phyloP scores from a whole-genome alignment of 139 green algal genomes.

The Coelastrella sp. region DNA sequence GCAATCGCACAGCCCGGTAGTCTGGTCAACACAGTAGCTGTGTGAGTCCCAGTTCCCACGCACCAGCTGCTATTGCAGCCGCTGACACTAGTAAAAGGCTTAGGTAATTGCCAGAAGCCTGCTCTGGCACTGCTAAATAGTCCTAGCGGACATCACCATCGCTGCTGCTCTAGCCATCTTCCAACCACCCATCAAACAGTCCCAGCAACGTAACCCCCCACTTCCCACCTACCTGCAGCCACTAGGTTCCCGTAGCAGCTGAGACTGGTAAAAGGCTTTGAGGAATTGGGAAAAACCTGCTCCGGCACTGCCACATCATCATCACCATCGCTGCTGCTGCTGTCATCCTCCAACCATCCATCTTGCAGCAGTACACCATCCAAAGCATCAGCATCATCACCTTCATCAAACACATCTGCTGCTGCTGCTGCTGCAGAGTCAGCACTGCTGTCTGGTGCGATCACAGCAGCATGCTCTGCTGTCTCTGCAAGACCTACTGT shows the following conservation, averaged over 20 bases:
- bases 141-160: background rate
- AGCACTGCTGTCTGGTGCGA: background rate
- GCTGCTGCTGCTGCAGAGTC: constrained; percentile 9
- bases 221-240: constrained; percentile 46
- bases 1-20: too few species aligned
- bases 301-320: constrained; percentile 10
- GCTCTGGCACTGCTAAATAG: background rate
- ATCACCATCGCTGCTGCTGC: background rate
- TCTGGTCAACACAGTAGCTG: background rate
- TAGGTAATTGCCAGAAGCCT: background rate
- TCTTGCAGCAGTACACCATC: constrained; percentile 42
- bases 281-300: background rate
- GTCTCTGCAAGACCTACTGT: background rate
- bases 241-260: constrained; percentile 52
- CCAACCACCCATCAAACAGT: constrained; percentile 23
- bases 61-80: constrained; percentile 55
- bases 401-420: background rate
- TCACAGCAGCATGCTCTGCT: background rate
- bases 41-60: background rate
- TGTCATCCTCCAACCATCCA: constrained; percentile 5
- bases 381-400: constrained; percentile 25
- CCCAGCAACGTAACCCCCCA: background rate
- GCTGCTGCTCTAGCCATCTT: background rate
- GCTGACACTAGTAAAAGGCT: constrained; percentile 54
- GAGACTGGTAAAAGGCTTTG: constrained; percentile 52